Base-by-base conservation (phyloP, 352 stramenopile genomes). In the Pythium volutum region DNA sequence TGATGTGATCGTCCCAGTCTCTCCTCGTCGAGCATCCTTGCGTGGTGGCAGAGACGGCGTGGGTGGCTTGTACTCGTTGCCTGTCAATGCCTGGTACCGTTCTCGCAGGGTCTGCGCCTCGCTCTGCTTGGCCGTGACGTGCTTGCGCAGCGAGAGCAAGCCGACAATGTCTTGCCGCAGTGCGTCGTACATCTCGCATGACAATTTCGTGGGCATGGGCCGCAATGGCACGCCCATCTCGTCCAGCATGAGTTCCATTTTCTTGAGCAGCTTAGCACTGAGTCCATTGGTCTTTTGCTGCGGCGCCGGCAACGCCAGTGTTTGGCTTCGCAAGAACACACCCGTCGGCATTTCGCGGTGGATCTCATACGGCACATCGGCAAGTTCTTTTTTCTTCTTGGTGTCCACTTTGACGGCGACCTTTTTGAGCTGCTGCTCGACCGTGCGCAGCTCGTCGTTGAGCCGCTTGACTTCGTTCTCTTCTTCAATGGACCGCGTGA, bases 381-480 rank as follows among this genome's bases (percentile, higher is more conserved):
- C 75, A 18, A 88, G 65, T 60, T 88, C 81, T 47, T 88, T 91
- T 58, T 84, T 88, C 67, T 80, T 91, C 68, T 91, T 91, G 1
- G 64, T 60, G 51, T 91, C 81, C 4, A 78, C 74, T 65, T 71
- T 77, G 9, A 85, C 70, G 5, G 80, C 71, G 33, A 71, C 76
- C 48, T 88, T 88, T 57, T 91, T 91, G 5, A 91, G 68, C 55
- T 91, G 81, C 58, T 79, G 69, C 55, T 91, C 81, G 46, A 88
- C 74, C 9, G 55, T 57, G 23, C 73, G 70, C 18, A 91, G 60
- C 47, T 88, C 79, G 25, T 88, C 77, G 22, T 76, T 78, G 0
- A 91, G 67, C 25, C 69, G 70, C 45, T 65, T 68, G 11, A 91
- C 80, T 48, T 88, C 79, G 29, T 82, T 76, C 51, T 91, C 81